phyloP scores from a whole-genome alignment of 192 early-diverging fungal species.

The Geranomyces variabilis region DNA sequence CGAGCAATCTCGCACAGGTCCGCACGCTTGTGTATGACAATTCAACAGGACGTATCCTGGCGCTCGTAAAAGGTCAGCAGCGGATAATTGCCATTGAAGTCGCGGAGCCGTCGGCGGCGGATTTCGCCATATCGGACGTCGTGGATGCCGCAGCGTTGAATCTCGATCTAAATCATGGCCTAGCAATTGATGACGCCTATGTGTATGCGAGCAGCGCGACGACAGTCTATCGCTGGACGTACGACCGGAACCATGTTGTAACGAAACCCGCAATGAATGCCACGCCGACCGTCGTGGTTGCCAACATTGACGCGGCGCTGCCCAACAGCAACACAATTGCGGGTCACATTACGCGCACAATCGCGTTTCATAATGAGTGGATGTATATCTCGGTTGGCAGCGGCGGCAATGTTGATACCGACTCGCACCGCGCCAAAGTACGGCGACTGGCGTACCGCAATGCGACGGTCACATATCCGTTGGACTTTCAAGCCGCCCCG shows the following conservation, averaged over 20 bases:
- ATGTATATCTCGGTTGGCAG: constrained; percentile 41
- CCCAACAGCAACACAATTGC: constrained; percentile 2
- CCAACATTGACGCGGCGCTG: constrained; percentile 35
- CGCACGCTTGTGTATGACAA: constrained; percentile 17
- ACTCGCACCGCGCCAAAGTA: constrained; percentile 31
- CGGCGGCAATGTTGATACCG: constrained; percentile 39
- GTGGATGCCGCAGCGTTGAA: constrained; percentile 18
- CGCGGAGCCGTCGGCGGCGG: neutral
- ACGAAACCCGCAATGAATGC: neutral
- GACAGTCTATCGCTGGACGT: constrained; percentile 39
- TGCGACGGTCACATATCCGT: constrained; percentile 7
- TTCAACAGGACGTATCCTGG: neutral
- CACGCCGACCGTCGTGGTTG: constrained; percentile 25
- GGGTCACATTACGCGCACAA: constrained; percentile 40
- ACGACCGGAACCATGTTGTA: neutral
- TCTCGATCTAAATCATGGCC: constrained; percentile 37
- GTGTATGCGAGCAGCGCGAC: constrained; percentile 38
- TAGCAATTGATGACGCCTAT: constrained; percentile 28
- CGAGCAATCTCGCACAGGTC: neutral
- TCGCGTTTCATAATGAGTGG: constrained; percentile 19
- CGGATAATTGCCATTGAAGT: constrained; percentile 23
- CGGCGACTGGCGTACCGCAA: constrained; percentile 28
- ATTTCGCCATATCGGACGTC: constrained; percentile 4
- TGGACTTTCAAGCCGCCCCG: constrained; percentile 22
- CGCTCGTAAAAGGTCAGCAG: constrained; percentile 11